Conservation (phyloP, 169 alveolate genomes). For the Cryptosporidium ryanae region DNA sequence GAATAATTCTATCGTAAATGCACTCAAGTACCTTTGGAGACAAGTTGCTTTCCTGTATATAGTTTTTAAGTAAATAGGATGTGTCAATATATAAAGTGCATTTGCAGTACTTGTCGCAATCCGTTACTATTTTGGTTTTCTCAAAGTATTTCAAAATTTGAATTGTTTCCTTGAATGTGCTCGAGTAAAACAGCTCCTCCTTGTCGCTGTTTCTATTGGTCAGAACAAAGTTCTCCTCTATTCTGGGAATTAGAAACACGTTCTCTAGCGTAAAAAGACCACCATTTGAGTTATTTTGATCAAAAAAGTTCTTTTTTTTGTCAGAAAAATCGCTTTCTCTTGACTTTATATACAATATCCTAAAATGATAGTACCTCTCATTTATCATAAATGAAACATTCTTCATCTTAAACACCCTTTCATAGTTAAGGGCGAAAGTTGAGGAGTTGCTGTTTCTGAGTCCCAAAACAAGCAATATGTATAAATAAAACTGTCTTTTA, state of each 20-base stretch:
- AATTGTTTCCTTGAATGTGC: background rate
- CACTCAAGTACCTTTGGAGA: constrained; percentile 4
- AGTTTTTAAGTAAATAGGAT: constrained; percentile 13
- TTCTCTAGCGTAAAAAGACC: background rate
- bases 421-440: background rate
- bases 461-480: background rate
- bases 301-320: no score
- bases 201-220: background rate
- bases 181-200: background rate
- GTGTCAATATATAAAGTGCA: constrained; percentile 26
- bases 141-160: background rate
- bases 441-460: background rate
- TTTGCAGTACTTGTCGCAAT: background rate
- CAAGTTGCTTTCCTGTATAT: constrained; percentile 7
- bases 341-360: background rate
- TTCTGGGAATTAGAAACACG: constrained; percentile 1
- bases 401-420: background rate
- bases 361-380: constrained; percentile 29
- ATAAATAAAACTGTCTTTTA: constrained; percentile 23
- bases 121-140: no score
- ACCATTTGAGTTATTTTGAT: background rate
- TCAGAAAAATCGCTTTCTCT: background rate
- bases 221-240: background rate
- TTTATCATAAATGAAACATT: constrained; percentile 25
- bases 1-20: constrained; percentile 5